These are phyloP conservation scores for Citrus reticulata DNA, from an alignment of 345 rosid species.

Conservation along the genomic window DNA sequence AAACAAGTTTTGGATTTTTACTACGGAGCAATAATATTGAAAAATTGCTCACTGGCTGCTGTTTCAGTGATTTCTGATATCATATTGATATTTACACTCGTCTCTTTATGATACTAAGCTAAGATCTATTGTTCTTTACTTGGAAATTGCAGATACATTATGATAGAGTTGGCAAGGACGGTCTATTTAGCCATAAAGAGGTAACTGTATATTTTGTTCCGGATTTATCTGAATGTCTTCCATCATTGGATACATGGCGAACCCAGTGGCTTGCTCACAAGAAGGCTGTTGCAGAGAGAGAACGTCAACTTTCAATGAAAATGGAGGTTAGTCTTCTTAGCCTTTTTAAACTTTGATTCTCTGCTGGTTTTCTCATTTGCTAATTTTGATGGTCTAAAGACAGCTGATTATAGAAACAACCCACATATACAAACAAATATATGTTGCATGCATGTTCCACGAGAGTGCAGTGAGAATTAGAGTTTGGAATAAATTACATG, in stretches of 20 bases:
- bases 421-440: not conserved
- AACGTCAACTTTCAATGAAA: slow-evolving; percentile 43
- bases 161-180: slow-evolving; percentile 84
- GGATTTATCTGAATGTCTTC: slow-evolving; percentile 85
- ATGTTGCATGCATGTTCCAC: not conserved
- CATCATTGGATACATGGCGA: slow-evolving; percentile 75
- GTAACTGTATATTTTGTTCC: slow-evolving; percentile 90
- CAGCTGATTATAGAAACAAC: not conserved
- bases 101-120: slow-evolving; percentile 3
- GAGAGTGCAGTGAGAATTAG: not conserved
- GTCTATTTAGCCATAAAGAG: slow-evolving; percentile 82
- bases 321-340: slow-evolving; percentile 37
- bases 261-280: slow-evolving; percentile 80
- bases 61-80: not conserved
- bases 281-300: slow-evolving; percentile 67
- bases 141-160: slow-evolving; percentile 74
- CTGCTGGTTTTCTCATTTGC: not conserved
- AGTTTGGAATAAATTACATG: not conserved
- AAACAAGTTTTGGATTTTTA: not conserved
- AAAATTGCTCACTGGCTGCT: not conserved
- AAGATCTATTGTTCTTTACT: not conserved
- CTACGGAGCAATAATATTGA: not conserved
- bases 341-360: not conserved
- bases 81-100: not conserved
- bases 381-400: not conserved